These are phyloP conservation scores for Sordariomycetes sp. DNA, from an alignment of 2,329 filamentous ascomycete genomes.

Conservation along the genomic window DNA sequence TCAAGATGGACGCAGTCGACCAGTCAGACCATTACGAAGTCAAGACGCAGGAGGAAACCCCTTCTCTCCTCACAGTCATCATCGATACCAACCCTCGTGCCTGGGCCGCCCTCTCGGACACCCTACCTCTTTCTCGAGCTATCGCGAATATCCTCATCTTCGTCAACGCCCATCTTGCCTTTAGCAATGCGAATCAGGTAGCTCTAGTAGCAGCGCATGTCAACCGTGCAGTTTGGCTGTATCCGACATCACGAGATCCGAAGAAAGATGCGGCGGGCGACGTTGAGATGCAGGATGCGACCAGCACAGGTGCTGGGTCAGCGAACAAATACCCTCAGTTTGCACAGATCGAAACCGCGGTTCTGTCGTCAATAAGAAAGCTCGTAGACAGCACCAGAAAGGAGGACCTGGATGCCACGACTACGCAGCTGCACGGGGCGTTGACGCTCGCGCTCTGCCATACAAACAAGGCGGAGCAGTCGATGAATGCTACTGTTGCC, in stretches of 20 bases:
- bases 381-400: constrained; percentile 63
- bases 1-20: constrained; percentile 43
- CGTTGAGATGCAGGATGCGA: constrained; percentile 45
- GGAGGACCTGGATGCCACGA: constrained; percentile 59
- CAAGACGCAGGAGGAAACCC: constrained; percentile 45
- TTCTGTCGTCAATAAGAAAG: constrained; percentile 64
- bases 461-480: constrained; percentile 73
- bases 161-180: constrained; percentile 91
- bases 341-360: constrained; percentile 72
- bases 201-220: constrained; percentile 85
- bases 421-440: constrained; percentile 84
- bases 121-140: constrained; percentile 72
- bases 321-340: constrained; percentile 95
- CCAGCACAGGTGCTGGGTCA: constrained; percentile 24
- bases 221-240: constrained; percentile 81
- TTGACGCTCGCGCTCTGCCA: constrained; percentile 82
- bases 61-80: constrained; percentile 82
- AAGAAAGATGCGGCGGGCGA: constrained; percentile 34
- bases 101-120: constrained; percentile 69
- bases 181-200: constrained; percentile 88
- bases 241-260: constrained; percentile 46
- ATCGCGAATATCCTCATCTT: constrained; percentile 89
- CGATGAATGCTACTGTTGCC: constrained; percentile 48
- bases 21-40: constrained; percentile 53
- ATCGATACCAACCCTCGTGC: constrained; percentile 95